phyloP scores from a whole-genome alignment of 805 yeast genomes.

The Maudiozyma bulderi region DNA sequence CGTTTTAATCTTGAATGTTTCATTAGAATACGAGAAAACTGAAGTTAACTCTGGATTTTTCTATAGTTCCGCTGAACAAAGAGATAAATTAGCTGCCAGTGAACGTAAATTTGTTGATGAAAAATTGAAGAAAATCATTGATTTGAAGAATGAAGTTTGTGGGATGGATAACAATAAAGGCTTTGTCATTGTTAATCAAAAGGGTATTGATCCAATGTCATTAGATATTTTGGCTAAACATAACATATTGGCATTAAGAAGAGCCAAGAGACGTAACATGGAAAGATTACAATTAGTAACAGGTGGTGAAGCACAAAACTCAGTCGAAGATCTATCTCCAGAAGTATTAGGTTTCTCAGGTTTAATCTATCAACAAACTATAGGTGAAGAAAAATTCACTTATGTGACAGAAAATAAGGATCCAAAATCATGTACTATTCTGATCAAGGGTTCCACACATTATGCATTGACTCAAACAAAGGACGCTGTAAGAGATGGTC shows the following conservation, averaged over 20 bases:
- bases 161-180: constrained; percentile 61
- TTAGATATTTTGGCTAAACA: constrained; percentile 88
- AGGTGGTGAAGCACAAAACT: constrained; percentile 96
- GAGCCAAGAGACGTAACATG: constrained; percentile 99
- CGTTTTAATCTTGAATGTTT: constrained; percentile 82
- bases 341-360: constrained; percentile 82
- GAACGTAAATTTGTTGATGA: constrained; percentile 94
- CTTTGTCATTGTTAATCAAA: constrained; percentile 92
- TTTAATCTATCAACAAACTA: constrained; percentile 77
- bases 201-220: constrained; percentile 98
- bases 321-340: constrained; percentile 85
- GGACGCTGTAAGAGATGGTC: constrained; percentile 96
- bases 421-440: constrained; percentile 84
- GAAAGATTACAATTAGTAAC: constrained; percentile 93
- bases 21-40: constrained; percentile 93
- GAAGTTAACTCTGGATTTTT: constrained; percentile 95
- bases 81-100: constrained; percentile 86
- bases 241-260: constrained; percentile 85
- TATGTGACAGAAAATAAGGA: constrained; percentile 83
- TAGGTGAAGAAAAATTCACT: constrained; percentile 97
- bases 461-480: constrained; percentile 86
- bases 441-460: constrained; percentile 87
- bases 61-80: constrained; percentile 90
- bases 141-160: constrained; percentile 86
- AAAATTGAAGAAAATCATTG: constrained; percentile 82